Percentiles rank a stretch among this genome's conserved stretches.
Conservation (phyloP, 176 grass and related monocot genomes). For the Poa pratensis region DNA sequence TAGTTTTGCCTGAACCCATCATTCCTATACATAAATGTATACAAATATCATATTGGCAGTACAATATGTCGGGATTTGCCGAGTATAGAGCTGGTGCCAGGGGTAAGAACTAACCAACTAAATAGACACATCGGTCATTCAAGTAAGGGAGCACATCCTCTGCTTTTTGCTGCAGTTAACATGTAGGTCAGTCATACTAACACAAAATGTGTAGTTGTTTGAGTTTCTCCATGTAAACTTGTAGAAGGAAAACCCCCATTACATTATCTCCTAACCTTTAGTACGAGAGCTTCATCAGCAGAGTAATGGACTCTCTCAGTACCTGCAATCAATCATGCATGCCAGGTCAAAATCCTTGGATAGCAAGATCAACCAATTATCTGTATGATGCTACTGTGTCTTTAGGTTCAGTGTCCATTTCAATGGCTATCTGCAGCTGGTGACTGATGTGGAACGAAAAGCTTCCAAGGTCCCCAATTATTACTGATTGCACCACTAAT, state of each 20-base stretch:
- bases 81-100: background rate
- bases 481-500: background rate
- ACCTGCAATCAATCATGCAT: constrained; percentile 37
- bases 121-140: constrained; percentile 75
- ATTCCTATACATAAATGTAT: constrained; percentile 60
- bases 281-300: constrained; percentile 69
- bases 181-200: constrained; percentile 23
- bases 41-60: constrained; percentile 14
- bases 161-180: constrained; percentile 77
- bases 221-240: constrained; percentile 10
- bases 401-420: constrained; percentile 42
- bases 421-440: constrained; percentile 4
- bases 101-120: constrained; percentile 77
- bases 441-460: background rate
- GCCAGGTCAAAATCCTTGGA: background rate
- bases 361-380: background rate
- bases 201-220: background rate
- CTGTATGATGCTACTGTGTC: background rate
- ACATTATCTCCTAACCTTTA: constrained; percentile 66
- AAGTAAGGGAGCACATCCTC: constrained; percentile 75
- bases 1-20: constrained; percentile 99
- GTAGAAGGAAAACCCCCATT: background rate
- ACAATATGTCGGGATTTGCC: constrained; percentile 1
- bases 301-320: constrained; percentile 65
- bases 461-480: background rate